Percentiles rank a stretch among this genome's conserved stretches.
phyloP scores from a whole-genome alignment of 2,329 filamentous ascomycete species.

The Nothophaeocryptopus gaeumannii region DNA sequence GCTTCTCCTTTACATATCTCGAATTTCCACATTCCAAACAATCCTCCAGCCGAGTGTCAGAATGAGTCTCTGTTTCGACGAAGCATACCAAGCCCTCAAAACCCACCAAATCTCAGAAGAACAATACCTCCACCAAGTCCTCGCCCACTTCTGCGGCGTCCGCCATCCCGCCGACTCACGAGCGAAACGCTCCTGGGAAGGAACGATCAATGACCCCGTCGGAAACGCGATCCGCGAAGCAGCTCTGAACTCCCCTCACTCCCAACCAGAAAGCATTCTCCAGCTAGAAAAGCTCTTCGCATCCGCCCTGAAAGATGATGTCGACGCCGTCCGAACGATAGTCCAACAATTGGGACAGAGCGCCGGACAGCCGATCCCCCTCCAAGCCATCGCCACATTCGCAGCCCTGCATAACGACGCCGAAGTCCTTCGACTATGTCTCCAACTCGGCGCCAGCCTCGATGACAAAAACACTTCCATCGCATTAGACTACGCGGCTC shows the following conservation, averaged over 20 bases:
- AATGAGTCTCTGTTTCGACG: slow-evolving; percentile 22
- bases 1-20: neutral
- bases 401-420: slow-evolving; percentile 16
- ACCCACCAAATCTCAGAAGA: slow-evolving; percentile 13
- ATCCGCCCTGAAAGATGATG: slow-evolving; percentile 12
- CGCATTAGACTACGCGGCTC: slow-evolving; percentile 15
- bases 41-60: too few relatives aligned
- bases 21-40: too few relatives aligned
- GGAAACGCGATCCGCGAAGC: slow-evolving; percentile 22
- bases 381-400: slow-evolving; percentile 15
- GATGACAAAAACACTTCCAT: slow-evolving; percentile 15
- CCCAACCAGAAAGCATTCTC: slow-evolving; percentile 2
- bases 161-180: slow-evolving; percentile 15
- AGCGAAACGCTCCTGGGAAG: slow-evolving; percentile 15
- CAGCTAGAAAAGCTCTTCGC: slow-evolving; percentile 12
- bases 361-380: neutral
- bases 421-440: slow-evolving; percentile 15
- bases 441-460: slow-evolving; percentile 13
- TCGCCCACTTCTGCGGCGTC: slow-evolving; percentile 14
- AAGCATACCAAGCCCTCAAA: slow-evolving; percentile 18
- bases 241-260: slow-evolving; percentile 10
- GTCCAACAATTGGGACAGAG: neutral
- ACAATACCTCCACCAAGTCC: slow-evolving; percentile 18
- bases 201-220: slow-evolving; percentile 18
- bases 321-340: slow-evolving; percentile 5